phyloP scores from a whole-genome alignment of 2,329 filamentous ascomycete species.

The Emergomyces pasteurianus region DNA sequence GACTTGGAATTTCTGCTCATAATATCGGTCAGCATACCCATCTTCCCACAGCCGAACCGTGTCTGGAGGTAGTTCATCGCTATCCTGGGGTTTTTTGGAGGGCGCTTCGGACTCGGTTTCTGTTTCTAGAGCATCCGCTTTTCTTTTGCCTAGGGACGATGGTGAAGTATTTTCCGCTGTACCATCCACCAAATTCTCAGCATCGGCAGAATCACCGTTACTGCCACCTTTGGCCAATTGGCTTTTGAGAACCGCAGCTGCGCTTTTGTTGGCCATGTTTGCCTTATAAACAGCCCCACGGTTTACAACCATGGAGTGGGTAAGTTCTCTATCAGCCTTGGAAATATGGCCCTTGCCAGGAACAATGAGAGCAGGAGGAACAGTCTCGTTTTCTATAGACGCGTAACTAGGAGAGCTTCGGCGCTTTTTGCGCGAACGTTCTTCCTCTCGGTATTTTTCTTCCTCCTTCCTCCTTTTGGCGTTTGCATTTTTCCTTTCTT shows the following conservation, averaged over 20 bases:
- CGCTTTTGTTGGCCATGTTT: constrained; percentile 83
- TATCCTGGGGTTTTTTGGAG: constrained; percentile 24
- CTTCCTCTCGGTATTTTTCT: constrained; percentile 42
- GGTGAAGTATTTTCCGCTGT: constrained; percentile 15
- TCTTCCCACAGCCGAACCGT: constrained; percentile 88
- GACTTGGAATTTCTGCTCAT: constrained; percentile 89
- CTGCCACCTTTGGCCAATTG: constrained; percentile 48
- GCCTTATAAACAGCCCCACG: constrained; percentile 53
- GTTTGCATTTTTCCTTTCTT: constrained; percentile 70
- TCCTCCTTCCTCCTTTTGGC: constrained; percentile 68
- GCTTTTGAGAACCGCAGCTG: constrained; percentile 76
- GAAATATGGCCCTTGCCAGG: constrained; percentile 44
- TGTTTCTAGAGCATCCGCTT: constrained; percentile 57
- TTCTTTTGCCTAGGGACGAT: constrained; percentile 41
- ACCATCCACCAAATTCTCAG: constrained; percentile 14
- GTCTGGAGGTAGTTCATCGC: constrained; percentile 59
- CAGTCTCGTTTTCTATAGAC: constrained; percentile 17
- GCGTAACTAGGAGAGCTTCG: constrained; percentile 35
- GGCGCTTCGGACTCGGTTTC: constrained; percentile 51
- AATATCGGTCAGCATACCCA: constrained; percentile 90
- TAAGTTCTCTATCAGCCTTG: constrained; percentile 50
- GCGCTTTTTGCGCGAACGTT: constrained; percentile 30
- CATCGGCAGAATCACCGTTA: constrained; percentile 15
- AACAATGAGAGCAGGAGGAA: constrained; percentile 41
- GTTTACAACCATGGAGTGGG: constrained; percentile 81